Base-by-base conservation (phyloP, 116 monocot genomes). In the Thalassia testudinum region DNA sequence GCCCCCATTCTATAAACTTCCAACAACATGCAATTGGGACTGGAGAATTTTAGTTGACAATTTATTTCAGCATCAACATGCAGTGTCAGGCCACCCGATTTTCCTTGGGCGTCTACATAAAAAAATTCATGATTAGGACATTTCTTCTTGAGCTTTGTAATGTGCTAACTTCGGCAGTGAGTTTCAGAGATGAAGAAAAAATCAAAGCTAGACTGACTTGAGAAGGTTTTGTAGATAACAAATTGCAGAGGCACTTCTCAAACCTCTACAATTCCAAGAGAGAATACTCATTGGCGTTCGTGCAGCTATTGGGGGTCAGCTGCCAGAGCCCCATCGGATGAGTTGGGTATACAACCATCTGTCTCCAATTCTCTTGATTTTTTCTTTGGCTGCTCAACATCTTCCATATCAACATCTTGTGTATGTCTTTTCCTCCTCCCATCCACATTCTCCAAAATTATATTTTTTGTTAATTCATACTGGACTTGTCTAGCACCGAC, bases 241-340 rank as follows among this genome's bases (percentile, higher is more conserved):
- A 19, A 17, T 19, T 44, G 18, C 3, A 44, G 44, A 34, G 30
- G 30, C 6, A 10, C 44, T 44, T 19, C 18, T 44, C 44, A 44
- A 7, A 14, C 44, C 44, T 19, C 13, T 44, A 19, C 44, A 44
- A 19, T 44, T 44, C 44, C 44, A 44, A 2, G 44, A 44, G 13
- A 44, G 5, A 13, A 44, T 17, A 16, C 15, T 44, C 44, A 44
- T 44, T 44, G 5, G 15, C 15, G 13, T 1, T 19, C 44, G 5
- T 44, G 44, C 44, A 5, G 44, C 44, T 44, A 19, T 44, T 44
- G 10, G 44, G 44, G 44, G 44, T 44, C 44, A 44, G 44, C 44
- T 44, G 13, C 44, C 44, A 44, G 4, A 44, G 44, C 44, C 44
- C 44, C 44, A 7, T 44, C 17, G 15, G 44, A 7, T 13, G 38